Evolutionary conservation across 2,329 filamentous ascomycete genomes (phyloP), one percentile per base, ranked within the genome.

Genomic region (Trichoderma atroviride): DNA sequence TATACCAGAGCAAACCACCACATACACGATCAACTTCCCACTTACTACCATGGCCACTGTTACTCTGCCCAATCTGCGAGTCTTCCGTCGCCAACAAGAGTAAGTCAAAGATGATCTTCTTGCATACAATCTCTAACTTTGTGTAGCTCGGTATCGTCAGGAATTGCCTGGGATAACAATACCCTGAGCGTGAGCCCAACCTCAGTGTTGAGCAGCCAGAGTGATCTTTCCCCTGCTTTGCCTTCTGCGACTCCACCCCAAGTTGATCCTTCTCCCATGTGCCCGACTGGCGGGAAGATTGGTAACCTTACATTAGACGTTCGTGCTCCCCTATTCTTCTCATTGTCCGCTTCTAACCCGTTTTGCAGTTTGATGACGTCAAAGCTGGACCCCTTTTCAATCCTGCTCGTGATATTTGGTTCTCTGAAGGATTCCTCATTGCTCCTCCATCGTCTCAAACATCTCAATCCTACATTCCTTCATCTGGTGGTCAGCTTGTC

Each of bases 381-480:
- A 75, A 75, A n/a, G 69, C 76, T 9, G 81, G 81, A 0, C 80
- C 80, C 11, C 74, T 82, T 2, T 80, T 81, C 73, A 82, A 82
- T 27, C 81, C 81, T 1, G 74, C 76, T 22, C 75, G 79, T 7
- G 78, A 80, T 58, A 75, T 82, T 33, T 82, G 81, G 81, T 82
- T 82, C 68, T 82, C 81, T 31, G 75, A 80, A 69, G 81, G 81
- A 2, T 82, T 82, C 68, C 73, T 81, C 6, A 74, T 82, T 58
- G 77, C 77, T 1, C 80, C 81, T 3, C 78, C 78, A 29, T 78
- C 78, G 10, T 73, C 76, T 3, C 74, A 78, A 40, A 72, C 75
- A 24, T 70, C 74, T 13, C 76, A 79, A 47, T 76, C 78, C 1
- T 82, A 79, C 52, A 70, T 76, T 14, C 76, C 81, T 13, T 80